These are phyloP conservation scores for Orbilia oligospora DNA, from an alignment of 2,329 filamentous ascomycete species.

Conservation along the genomic window DNA sequence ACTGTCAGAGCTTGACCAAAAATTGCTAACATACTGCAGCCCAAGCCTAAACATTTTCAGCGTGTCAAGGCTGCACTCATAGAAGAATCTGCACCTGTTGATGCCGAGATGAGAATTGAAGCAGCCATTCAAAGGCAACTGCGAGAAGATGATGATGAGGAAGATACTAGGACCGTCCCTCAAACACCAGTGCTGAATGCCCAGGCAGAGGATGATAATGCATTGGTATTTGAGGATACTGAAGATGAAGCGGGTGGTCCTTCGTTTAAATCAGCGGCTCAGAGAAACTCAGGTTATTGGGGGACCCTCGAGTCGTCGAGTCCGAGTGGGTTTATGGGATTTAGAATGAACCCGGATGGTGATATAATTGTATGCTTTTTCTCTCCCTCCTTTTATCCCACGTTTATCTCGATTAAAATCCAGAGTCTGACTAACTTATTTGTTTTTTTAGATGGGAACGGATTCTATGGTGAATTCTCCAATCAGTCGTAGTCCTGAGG, in stretches of 20 bases:
- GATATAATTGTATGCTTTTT: slow-evolving; percentile 54
- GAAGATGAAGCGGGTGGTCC: slow-evolving; percentile 44
- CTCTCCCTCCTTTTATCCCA: too few relatives aligned
- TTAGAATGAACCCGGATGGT: slow-evolving; percentile 56
- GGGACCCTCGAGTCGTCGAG: slow-evolving; percentile 58
- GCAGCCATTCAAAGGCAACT: slow-evolving; percentile 97
- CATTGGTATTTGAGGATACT: slow-evolving; percentile 54
- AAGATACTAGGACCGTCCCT: slow-evolving; percentile 50
- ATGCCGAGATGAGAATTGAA: slow-evolving; percentile 89
- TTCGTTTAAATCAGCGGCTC: slow-evolving; percentile 53
- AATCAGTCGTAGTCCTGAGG: slow-evolving; percentile 53
- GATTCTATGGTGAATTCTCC: slow-evolving; percentile 60
- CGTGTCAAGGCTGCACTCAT: slow-evolving; percentile 89
- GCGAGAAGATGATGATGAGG: slow-evolving; percentile 73
- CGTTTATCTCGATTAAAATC: not conserved
- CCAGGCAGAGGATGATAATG: slow-evolving; percentile 52
- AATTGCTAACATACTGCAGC: slow-evolving; percentile 71
- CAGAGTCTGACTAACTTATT: slow-evolving; percentile 23
- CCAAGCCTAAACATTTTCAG: slow-evolving; percentile 96
- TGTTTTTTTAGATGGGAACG: slow-evolving; percentile 52
- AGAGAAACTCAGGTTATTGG: slow-evolving; percentile 59
- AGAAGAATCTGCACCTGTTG: slow-evolving; percentile 88
- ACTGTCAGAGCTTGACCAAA: not conserved
- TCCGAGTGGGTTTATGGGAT: slow-evolving; percentile 54
- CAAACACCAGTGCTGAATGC: slow-evolving; percentile 54